Conservation (phyloP, 1,284 basidiomycete species). For the Cutaneotrichosporon sp. region DNA sequence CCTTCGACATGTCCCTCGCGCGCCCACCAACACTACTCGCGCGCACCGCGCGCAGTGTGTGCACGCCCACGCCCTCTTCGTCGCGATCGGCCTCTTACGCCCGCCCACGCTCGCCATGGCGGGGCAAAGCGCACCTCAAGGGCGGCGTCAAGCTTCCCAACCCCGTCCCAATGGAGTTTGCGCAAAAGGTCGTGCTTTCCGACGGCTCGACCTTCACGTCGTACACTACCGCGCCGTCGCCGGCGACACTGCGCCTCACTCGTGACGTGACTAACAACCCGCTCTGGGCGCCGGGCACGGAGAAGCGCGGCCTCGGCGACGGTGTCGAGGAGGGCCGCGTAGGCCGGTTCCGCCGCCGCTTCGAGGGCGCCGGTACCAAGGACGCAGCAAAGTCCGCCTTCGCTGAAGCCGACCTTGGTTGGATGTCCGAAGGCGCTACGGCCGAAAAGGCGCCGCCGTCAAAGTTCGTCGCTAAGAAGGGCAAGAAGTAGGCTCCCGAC, state of each 20-base stretch:
- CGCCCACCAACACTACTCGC: constrained; percentile 1
- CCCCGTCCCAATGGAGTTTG: constrained; percentile 74
- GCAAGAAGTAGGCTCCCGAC: constrained; percentile 27
- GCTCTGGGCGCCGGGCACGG: constrained; percentile 58
- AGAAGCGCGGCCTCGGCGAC: constrained; percentile 53
- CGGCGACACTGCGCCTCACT: constrained; percentile 61
- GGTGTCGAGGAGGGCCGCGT: constrained; percentile 68
- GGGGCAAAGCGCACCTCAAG: constrained; percentile 39
- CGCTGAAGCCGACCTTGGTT: constrained; percentile 37
- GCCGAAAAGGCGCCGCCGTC: constrained; percentile 39
- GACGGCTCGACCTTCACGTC: constrained; percentile 83
- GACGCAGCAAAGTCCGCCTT: constrained; percentile 20
- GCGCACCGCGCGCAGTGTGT: constrained; percentile 12
- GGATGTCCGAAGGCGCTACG: constrained; percentile 48
- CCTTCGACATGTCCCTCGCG: constrained; percentile 10
- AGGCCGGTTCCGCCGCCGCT: constrained; percentile 70
- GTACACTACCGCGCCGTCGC: constrained; percentile 76
- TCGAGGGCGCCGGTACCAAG: constrained; percentile 49
- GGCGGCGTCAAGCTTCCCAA: constrained; percentile 59
- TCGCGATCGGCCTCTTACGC: constrained; percentile 24
- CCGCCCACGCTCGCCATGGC: constrained; percentile 23
- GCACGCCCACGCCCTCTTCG: constrained; percentile 18
- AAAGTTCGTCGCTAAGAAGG: constrained; percentile 19
- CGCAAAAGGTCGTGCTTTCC: constrained; percentile 71
- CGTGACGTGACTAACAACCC: constrained; percentile 81